Evolutionary conservation across 495 filamentous ascomycete genomes (phyloP).

Genomic region (Podospora pseudoanserina): DNA sequence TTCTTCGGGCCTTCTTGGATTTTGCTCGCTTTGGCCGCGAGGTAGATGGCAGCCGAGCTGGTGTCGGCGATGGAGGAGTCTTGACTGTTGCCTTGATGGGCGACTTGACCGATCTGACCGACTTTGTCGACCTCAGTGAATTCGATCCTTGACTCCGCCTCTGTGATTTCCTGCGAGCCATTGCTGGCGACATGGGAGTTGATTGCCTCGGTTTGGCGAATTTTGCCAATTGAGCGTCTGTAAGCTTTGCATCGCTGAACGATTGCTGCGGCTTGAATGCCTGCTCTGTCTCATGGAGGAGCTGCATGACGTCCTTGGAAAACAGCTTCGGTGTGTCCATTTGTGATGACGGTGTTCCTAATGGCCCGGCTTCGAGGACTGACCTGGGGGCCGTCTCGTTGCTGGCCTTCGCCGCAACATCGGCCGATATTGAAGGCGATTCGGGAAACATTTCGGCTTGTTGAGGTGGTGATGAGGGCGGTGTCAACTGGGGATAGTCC

Average conservation of each 20-base stretch:
- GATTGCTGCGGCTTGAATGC: constrained; percentile 39
- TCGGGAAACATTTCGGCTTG: constrained; percentile 15
- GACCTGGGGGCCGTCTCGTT: neutral
- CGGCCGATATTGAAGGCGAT: constrained; percentile 1
- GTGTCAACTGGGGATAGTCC: constrained; percentile 11
- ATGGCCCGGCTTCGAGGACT: constrained; percentile 1
- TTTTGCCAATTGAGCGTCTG: constrained; percentile 18
- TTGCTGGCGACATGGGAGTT: constrained; percentile 10
- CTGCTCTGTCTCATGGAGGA: constrained; percentile 46
- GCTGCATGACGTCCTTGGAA: constrained; percentile 38
- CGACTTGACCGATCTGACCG: constrained; percentile 21
- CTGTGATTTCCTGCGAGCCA: constrained; percentile 28
- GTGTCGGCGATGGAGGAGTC: constrained; percentile 19
- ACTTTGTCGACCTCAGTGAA: constrained; percentile 10
- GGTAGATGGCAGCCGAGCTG: constrained; percentile 24
- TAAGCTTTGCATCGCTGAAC: constrained; percentile 32
- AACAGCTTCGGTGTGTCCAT: constrained; percentile 2
- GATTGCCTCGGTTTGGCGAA: constrained; percentile 10
- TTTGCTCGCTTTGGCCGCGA: constrained; percentile 39
- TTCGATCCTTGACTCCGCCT: constrained; percentile 25
- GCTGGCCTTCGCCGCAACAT: constrained; percentile 1
- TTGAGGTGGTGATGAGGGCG: constrained; percentile 20
- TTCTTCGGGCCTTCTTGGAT: constrained; percentile 37
- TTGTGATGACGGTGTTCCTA: neutral
- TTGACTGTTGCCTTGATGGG: constrained; percentile 25